Conservation (phyloP, 2,329 filamentous ascomycete species). For the Acrocalymma vagum region DNA sequence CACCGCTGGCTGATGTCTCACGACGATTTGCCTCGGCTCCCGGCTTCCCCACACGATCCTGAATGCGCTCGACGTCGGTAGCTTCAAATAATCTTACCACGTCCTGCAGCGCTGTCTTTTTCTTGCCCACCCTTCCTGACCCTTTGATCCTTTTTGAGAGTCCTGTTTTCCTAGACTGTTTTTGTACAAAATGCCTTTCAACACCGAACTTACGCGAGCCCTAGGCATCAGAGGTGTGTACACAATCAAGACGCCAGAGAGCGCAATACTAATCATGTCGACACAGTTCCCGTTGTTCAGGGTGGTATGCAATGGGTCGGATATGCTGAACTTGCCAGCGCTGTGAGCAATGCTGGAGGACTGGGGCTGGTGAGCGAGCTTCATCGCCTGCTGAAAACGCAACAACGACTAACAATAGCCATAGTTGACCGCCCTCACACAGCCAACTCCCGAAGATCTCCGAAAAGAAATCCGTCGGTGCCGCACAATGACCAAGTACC, state of each 20-base stretch:
- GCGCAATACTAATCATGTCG: conserved; percentile 55
- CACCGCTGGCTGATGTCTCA: conserved; percentile 1
- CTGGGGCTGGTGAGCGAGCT: conserved; percentile 70
- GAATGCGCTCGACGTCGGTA: conserved; percentile 15
- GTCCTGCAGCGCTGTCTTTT: conserved; percentile 1
- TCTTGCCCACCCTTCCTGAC: conserved; percentile 2
- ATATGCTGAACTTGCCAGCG: conserved; percentile 79
- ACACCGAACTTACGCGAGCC: conserved; percentile 68
- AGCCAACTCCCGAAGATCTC: conserved; percentile 89
- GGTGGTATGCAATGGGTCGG: conserved; percentile 90
- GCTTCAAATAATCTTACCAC: conserved; percentile 11
- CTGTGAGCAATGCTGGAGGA: conserved; percentile 74
- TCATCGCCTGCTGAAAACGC: neutral
- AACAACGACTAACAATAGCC: conserved; percentile 17
- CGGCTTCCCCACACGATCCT: conserved; percentile 33
- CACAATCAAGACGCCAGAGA: conserved; percentile 4
- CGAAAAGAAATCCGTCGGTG: conserved; percentile 92
- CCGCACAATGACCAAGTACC: conserved; percentile 77
- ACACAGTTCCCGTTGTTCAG: conserved; percentile 78
- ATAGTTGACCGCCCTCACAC: conserved; percentile 83
- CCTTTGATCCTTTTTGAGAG: conserved; percentile 1
- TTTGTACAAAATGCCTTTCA: conserved; percentile 64
- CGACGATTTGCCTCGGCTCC: conserved; percentile 36
- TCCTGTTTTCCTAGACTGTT: conserved; percentile 1
- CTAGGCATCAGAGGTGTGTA: conserved; percentile 62